Evolutionary conservation across 2,329 filamentous ascomycete genomes (phyloP).

Genomic region (Calonectria ilicicola): DNA sequence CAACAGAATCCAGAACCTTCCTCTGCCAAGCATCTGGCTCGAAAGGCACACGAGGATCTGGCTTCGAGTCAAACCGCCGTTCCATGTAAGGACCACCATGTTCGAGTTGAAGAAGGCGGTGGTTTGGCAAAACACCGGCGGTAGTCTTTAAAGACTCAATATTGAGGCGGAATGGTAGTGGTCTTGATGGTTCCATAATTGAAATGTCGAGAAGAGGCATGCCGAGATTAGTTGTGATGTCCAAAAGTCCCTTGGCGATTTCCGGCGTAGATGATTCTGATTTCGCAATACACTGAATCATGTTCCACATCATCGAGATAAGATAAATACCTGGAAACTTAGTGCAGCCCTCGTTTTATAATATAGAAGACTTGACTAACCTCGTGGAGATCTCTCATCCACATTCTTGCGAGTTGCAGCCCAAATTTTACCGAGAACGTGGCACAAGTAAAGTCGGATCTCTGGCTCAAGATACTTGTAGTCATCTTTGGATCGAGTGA

Average conservation of each 20-base stretch:
- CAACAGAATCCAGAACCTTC: constrained; percentile 78
- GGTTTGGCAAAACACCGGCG: not conserved
- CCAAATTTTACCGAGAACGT: constrained; percentile 43
- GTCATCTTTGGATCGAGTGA: constrained; percentile 51
- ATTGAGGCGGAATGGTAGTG: constrained; percentile 20
- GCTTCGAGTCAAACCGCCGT: constrained; percentile 75
- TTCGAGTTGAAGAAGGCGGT: constrained; percentile 69
- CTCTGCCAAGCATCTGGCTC: constrained; percentile 83
- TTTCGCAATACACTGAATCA: constrained; percentile 32
- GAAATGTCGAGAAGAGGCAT: constrained; percentile 18
- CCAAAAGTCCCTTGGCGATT: constrained; percentile 24
- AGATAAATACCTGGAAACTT: constrained; percentile 33
- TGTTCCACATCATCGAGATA: constrained; percentile 39
- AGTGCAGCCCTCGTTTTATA: not conserved
- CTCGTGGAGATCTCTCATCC: constrained; percentile 3
- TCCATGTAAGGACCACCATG: constrained; percentile 81
- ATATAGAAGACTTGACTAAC: not conserved
- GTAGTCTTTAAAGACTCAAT: not conserved
- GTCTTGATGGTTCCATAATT: not conserved
- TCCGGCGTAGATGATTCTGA: constrained; percentile 25
- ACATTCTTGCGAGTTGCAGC: not conserved
- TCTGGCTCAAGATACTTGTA: constrained; percentile 46
- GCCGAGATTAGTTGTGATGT: constrained; percentile 18
- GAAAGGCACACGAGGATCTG: constrained; percentile 77
- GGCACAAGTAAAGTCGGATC: constrained; percentile 50